A percentile compares a stretch with the other conserved stretches of the same genome.
Evolutionary conservation across 2,329 filamentous ascomycete species (phyloP).

Genomic region (Microcyclospora tardicrescens): DNA sequence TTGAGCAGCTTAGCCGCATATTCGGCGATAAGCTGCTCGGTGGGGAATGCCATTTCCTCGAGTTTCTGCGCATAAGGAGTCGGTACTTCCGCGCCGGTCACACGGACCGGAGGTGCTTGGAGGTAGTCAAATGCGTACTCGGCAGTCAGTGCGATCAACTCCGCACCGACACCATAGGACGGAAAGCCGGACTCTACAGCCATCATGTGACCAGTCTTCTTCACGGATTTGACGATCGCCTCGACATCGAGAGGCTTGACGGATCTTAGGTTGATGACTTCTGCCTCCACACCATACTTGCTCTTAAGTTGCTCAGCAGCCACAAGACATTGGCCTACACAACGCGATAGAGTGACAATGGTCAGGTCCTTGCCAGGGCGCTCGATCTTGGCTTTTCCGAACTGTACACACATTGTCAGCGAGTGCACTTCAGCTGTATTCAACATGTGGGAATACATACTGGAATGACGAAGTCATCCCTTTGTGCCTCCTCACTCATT

Average conservation of each 20-base stretch:
- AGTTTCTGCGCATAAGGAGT: slow-evolving; percentile 89
- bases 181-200: slow-evolving; percentile 93
- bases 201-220: slow-evolving; percentile 93
- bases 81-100: slow-evolving; percentile 93
- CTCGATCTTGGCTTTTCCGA: slow-evolving; percentile 99
- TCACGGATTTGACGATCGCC: slow-evolving; percentile 88
- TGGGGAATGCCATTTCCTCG: slow-evolving; percentile 92
- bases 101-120: slow-evolving; percentile 79
- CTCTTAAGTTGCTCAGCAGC: slow-evolving; percentile 87
- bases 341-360: slow-evolving; percentile 87
- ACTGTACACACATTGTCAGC: slow-evolving; percentile 29
- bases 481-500: slow-evolving; percentile 94
- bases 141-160: slow-evolving; percentile 89
- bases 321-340: slow-evolving; percentile 78
- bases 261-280: slow-evolving; percentile 96
- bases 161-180: slow-evolving; percentile 79
- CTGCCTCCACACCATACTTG: slow-evolving; percentile 89
- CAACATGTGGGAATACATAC: slow-evolving; percentile 23
- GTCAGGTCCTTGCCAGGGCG: slow-evolving; percentile 91
- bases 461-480: slow-evolving; percentile 90
- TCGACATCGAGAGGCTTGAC: slow-evolving; percentile 95
- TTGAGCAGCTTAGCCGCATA: slow-evolving; percentile 82
- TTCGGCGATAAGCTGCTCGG: slow-evolving; percentile 72
- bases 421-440: slow-evolving; percentile 3
- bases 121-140: slow-evolving; percentile 99